Base-by-base conservation (phyloP, 140 eudicot species). In the Anethum foeniculum region DNA sequence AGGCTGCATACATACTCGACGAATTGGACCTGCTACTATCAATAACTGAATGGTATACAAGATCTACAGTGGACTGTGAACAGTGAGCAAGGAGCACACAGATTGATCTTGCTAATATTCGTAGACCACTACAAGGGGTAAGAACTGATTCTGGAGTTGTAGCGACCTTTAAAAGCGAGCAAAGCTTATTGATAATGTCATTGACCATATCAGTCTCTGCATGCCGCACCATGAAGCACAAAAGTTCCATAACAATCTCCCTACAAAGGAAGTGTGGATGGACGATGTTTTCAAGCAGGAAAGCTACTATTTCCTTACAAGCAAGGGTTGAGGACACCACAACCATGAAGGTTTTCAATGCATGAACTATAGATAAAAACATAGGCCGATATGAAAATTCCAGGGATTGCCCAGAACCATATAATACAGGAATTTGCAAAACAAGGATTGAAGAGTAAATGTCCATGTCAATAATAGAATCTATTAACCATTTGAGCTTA, bases 211-310 rank as follows among this genome's bases (percentile, higher is more conserved):
- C 94, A 76, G 73, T 46, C 58, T 92, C 99, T 38, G 96, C 94
- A 87, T 92, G 91, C 30, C 97, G 89, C 71, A 92, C 54, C 80
- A 92, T 76, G 80, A 90, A 94, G 84, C 93, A 90, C 90, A 93
- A 90, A 65, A 94, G 97, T 77, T 92, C 95, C 85, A 88, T 86
- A 74, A 89, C 81, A 67, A 94, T 86, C 71, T 92, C 96, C 90
- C 89, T 78, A 76, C 97, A 94, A 79, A 94, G 96, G 84, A 88
- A 86, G 73, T 94, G 99, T 30, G 95, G 93, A 84, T 94, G 97
- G 87, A 92, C 67, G 54, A 89, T 39, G 78, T 94, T 94, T 78
- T 89, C 92, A 39, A 94, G 87, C 51, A 94, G 90, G 85, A 92
- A 92, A 10, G 79, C 83, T 71, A 90, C 86, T 7, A 87, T 71